phyloP scores from a whole-genome alignment of 225 moss, liverwort and hornwort genomes.

The Anthoceros angustus region DNA sequence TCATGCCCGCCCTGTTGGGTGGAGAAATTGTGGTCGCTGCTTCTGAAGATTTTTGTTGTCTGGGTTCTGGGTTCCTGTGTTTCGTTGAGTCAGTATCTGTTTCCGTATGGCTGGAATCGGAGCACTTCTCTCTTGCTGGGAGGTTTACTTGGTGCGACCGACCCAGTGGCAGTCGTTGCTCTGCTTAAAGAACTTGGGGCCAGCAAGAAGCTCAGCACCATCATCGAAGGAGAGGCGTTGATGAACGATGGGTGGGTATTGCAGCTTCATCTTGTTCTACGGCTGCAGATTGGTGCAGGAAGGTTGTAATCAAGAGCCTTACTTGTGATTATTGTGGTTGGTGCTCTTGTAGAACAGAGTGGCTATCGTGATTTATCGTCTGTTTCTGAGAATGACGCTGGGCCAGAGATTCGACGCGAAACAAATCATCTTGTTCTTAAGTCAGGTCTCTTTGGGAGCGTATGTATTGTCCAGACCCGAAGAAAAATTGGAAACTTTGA shows the following conservation, averaged over 20 bases:
- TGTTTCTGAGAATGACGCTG: slow-evolving; percentile 70
- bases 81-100: slow-evolving; percentile 32
- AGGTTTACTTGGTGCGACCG: slow-evolving; percentile 89
- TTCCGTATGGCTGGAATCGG: slow-evolving; percentile 90
- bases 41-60: too few species aligned
- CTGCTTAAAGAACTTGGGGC: slow-evolving; percentile 92
- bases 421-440: slow-evolving; percentile 54
- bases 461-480: slow-evolving; percentile 25
- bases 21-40: too few species aligned
- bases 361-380: slow-evolving; percentile 69
- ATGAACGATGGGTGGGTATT: slow-evolving; percentile 88
- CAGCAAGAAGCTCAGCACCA: slow-evolving; percentile 93
- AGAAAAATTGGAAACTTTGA: not conserved
- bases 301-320: not conserved
- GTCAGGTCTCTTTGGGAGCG: slow-evolving; percentile 74
- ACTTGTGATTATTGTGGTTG: not conserved
- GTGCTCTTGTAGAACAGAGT: slow-evolving; percentile 29
- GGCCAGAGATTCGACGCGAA: slow-evolving; percentile 39
- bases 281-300: not conserved
- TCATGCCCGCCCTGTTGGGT: too few species aligned
- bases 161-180: slow-evolving; percentile 92
- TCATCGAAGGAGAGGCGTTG: slow-evolving; percentile 90
- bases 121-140: slow-evolving; percentile 84
- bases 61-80: not conserved
- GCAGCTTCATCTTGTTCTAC: not conserved